Base-by-base conservation (phyloP, 2,329 filamentous ascomycete genomes). In the Ophiocordyceps robertsii region DNA sequence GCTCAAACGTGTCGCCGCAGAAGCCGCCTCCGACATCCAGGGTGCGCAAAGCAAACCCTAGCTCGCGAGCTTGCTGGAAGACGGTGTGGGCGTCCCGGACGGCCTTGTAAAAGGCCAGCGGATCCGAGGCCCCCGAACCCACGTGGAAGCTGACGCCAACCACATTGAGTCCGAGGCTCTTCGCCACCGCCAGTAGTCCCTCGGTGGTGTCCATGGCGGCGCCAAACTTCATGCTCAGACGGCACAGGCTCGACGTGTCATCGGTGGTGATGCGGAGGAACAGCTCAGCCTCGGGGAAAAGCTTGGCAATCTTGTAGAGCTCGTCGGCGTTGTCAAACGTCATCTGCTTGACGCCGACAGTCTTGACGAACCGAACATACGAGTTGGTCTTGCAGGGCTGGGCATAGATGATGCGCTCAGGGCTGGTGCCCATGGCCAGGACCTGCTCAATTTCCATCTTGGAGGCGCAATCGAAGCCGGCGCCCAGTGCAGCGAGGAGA, bases 381-480 rank as follows among this genome's bases (percentile, higher is more conserved):
- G 90, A 95, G 69, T 92, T 94, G 56, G 92, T 98, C 80, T 98
- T 98, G 84, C 92, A 96, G 43, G 92, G 92, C 69, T 98, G 92
- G 40, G 92, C 92, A 60, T 96, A 98, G 67, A 98, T 95, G 71
- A 98, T 93, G 62, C 90, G 88, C 51, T 80, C 77, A 12, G 92
- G 85, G 58, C 85, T 81, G 51, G 94, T 75, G 53, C 88, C 89
- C 61, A 89, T 76, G 56, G 75, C 72, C 42, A 96, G 73, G 47
- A 95, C 84, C 63, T 89, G 80, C 63, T 98, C 89, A 54, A 98
- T 95, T 69, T 98, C 92, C 51, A 82, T 75, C 76, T 96, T 96
- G 65, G 90, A 96, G 49, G 92, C 92, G 66, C 92, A 98, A 67
- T 98, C 92, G 63, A 98, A 98, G 56, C 92, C 92, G 50, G 87